These are phyloP conservation scores for Puccinia sorghi DNA, from an alignment of 1,284 basidiomycete species.

Conservation along the genomic window DNA sequence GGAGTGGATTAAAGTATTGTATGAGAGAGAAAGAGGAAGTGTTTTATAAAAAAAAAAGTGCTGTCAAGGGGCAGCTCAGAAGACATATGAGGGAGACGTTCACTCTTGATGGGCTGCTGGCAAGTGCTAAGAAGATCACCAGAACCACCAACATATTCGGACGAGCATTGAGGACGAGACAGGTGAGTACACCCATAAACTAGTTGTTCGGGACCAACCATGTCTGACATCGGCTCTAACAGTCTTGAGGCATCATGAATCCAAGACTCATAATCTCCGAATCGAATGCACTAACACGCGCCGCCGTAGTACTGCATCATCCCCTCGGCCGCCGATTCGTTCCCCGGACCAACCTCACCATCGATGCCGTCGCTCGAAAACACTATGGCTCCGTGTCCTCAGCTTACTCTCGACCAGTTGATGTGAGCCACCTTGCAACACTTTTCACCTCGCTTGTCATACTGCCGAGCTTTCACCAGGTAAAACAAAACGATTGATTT, in stretches of 20 bases:
- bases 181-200: too few relatives aligned
- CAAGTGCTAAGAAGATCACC: too few relatives aligned
- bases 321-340: neutral
- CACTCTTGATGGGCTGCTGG: too few relatives aligned
- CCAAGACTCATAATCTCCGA: neutral
- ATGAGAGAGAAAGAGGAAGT: too few relatives aligned
- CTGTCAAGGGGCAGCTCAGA: too few relatives aligned
- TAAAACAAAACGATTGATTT: neutral
- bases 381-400: neutral
- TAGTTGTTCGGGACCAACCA: too few relatives aligned
- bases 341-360: neutral
- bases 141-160: too few relatives aligned
- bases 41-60: too few relatives aligned
- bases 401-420: slow-evolving; percentile 24
- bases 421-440: neutral
- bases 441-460: neutral
- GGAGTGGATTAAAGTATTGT: too few relatives aligned
- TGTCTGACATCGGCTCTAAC: too few relatives aligned
- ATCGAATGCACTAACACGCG: neutral
- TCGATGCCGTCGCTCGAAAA: neutral
- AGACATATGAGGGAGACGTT: too few relatives aligned
- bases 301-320: neutral
- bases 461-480: neutral
- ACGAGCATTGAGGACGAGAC: too few relatives aligned
- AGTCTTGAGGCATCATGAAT: neutral